Conservation (phyloP, 2,329 filamentous ascomycete species). For the Dothiorella sarmentorum region DNA sequence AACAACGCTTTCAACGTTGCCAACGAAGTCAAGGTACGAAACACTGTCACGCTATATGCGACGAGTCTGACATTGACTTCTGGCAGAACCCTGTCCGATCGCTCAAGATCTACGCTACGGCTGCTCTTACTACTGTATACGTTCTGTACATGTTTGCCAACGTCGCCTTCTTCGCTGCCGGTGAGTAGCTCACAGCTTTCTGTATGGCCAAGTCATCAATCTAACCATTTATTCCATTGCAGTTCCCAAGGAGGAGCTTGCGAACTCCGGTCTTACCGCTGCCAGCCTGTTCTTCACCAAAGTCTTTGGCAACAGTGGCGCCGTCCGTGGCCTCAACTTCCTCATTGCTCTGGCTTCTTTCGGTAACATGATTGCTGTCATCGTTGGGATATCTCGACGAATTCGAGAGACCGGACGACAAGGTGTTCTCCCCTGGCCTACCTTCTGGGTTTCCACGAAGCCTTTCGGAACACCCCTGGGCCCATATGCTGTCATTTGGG, state of each 20-base stretch:
- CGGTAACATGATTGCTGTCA: constrained; percentile 71
- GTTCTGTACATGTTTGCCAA: constrained; percentile 65
- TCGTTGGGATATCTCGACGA: constrained; percentile 61
- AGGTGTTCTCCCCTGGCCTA: constrained; percentile 58
- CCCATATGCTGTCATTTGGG: constrained; percentile 58
- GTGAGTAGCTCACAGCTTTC: constrained; percentile 37
- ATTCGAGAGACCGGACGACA: constrained; percentile 61
- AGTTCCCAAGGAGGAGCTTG: constrained; percentile 63
- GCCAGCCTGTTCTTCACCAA: constrained; percentile 65
- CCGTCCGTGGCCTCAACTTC: constrained; percentile 52
- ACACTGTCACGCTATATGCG: not conserved
- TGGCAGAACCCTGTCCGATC: constrained; percentile 61
- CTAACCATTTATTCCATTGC: not conserved
- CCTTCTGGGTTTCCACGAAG: constrained; percentile 60
- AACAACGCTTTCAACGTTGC: constrained; percentile 67
- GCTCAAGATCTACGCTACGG: constrained; percentile 58
- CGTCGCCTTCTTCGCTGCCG: constrained; percentile 60
- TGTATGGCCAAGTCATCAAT: not conserved
- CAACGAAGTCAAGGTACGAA: constrained; percentile 59
- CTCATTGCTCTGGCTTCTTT: constrained; percentile 64
- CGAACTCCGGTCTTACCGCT: constrained; percentile 63
- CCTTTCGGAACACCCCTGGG: constrained; percentile 63
- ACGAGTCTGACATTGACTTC: not conserved
- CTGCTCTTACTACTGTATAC: constrained; percentile 60
- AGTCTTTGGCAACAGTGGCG: constrained; percentile 59